Evolutionary conservation across 192 early-diverging fungal species (phyloP), one percentile per base, ranked within the genome.

Genomic region (Linnemannia hyalina): DNA sequence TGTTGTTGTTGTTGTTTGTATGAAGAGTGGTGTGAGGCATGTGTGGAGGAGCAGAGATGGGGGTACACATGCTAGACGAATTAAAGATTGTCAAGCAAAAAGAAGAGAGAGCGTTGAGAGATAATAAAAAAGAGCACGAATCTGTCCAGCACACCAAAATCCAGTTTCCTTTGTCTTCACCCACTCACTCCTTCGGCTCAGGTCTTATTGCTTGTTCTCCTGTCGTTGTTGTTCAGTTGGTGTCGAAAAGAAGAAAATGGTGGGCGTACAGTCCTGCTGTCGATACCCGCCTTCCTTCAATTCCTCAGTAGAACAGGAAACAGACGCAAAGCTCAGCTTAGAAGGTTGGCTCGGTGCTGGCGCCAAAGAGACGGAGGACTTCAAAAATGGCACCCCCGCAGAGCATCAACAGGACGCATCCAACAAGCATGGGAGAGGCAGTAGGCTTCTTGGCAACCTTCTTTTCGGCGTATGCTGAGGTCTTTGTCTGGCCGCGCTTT

Each of bases 361-460:
- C 77, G 49, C 82, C 82, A 70, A 85, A 80, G 23, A 85, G 69
- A 23, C 55, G 73, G 16, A 85, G 73, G 47, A 85, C 68, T 55
- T 85, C 77, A 76, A 85, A 78, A 57, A 85, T 47, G 26, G 82
- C 82, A 18, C 82, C 82, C 18, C 82, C 82, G 44, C 77, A 75
- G 55, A 85, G 77, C 29, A 76, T 57, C 29, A 80, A 52, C 26
- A 79, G 16, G 38, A 85, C 10, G 69, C 79, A 80, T 54, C 68
- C 72, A 55, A 85, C 55, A 4, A 85, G 49, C n/a, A 72, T 70
- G 20, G 82, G 82, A 47, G 29, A 80, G 6, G 72, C 74, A n/a
- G 68, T 10, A 22, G 82, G 20, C 44, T 77, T 78, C 57, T 80
- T 73, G 49, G 60, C 60, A 1, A 42, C 63, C 36, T 78, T 83